These are phyloP conservation scores for Pythium dissimile DNA, from an alignment of 352 stramenopile species.

Conservation along the genomic window DNA sequence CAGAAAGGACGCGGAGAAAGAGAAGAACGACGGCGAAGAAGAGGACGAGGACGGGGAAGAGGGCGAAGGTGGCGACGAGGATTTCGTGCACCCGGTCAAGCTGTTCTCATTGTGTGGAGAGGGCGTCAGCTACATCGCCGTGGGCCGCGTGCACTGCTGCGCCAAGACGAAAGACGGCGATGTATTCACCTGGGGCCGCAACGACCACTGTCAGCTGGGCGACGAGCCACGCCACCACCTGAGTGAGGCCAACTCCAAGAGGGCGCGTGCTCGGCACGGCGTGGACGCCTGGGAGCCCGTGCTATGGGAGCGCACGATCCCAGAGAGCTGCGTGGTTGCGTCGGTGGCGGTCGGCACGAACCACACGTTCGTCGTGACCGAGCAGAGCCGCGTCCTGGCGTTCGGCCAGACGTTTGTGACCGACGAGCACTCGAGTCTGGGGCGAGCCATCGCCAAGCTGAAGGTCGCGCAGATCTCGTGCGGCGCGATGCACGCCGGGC, in stretches of 20 bases:
- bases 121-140: slow-evolving; percentile 65
- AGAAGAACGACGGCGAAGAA: not conserved
- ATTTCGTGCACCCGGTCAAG: slow-evolving; percentile 72
- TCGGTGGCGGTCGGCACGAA: slow-evolving; percentile 64
- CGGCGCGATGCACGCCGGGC: slow-evolving; percentile 66
- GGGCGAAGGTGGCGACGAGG: slow-evolving; percentile 48
- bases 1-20: slow-evolving; percentile 16
- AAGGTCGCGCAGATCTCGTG: slow-evolving; percentile 73
- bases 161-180: slow-evolving; percentile 75
- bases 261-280: slow-evolving; percentile 56
- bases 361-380: slow-evolving; percentile 63
- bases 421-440: slow-evolving; percentile 48
- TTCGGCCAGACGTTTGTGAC: slow-evolving; percentile 74
- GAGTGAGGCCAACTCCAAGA: slow-evolving; percentile 45
- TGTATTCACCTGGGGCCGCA: slow-evolving; percentile 83
- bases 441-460: slow-evolving; percentile 53
- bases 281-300: slow-evolving; percentile 52
- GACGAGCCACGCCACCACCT: slow-evolving; percentile 62
- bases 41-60: slow-evolving; percentile 28
- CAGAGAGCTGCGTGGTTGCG: slow-evolving; percentile 52
- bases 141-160: slow-evolving; percentile 72
- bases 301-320: slow-evolving; percentile 66
- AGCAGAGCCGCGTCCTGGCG: slow-evolving; percentile 45
- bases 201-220: slow-evolving; percentile 77
- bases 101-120: slow-evolving; percentile 59